These are phyloP conservation scores for Furcasterigmium sp. DNA, from an alignment of 2,329 filamentous ascomycete species.

Conservation along the genomic window DNA sequence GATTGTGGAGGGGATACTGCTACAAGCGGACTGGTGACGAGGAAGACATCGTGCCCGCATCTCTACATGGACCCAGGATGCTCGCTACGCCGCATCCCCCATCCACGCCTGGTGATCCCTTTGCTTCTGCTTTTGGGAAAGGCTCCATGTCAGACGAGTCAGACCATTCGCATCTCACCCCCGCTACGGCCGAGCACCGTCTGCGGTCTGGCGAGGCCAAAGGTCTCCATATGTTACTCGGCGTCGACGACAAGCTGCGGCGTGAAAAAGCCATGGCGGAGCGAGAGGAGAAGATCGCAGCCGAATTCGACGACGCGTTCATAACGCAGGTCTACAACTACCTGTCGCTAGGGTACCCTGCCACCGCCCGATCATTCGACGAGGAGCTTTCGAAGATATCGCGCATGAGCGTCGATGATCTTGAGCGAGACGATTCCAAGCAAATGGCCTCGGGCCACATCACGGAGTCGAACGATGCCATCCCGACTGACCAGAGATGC, in stretches of 20 bases:
- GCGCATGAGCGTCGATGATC: slow-evolving; percentile 59
- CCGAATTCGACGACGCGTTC: slow-evolving; percentile 77
- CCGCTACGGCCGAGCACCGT: slow-evolving; percentile 18
- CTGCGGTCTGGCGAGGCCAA: slow-evolving; percentile 28
- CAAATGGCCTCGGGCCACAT: slow-evolving; percentile 68
- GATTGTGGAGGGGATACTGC: slow-evolving; percentile 76
- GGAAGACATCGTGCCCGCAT: slow-evolving; percentile 34
- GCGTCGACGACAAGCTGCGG: slow-evolving; percentile 45
- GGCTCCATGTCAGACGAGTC: slow-evolving; percentile 36
- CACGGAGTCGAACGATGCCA: slow-evolving; percentile 40
- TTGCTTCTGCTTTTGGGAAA: slow-evolving; percentile 33
- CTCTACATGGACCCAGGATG: slow-evolving; percentile 40
- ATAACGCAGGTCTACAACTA: slow-evolving; percentile 98
- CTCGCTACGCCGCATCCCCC: slow-evolving; percentile 43
- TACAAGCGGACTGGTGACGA: slow-evolving; percentile 29
- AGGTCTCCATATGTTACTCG: slow-evolving; percentile 43
- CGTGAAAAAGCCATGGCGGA: slow-evolving; percentile 45
- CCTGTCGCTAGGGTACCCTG: slow-evolving; percentile 85
- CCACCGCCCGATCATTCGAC: slow-evolving; percentile 77
- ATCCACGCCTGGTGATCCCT: slow-evolving; percentile 35
- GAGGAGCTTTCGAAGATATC: slow-evolving; percentile 80
- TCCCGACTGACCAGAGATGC: slow-evolving; percentile 46
- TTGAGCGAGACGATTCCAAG: slow-evolving; percentile 65
- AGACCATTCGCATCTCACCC: slow-evolving; percentile 12
- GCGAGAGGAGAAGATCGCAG: slow-evolving; percentile 45